Evolutionary conservation across 73 alveolate species (phyloP).

Genomic region (Paramecium primaurelia): DNA sequence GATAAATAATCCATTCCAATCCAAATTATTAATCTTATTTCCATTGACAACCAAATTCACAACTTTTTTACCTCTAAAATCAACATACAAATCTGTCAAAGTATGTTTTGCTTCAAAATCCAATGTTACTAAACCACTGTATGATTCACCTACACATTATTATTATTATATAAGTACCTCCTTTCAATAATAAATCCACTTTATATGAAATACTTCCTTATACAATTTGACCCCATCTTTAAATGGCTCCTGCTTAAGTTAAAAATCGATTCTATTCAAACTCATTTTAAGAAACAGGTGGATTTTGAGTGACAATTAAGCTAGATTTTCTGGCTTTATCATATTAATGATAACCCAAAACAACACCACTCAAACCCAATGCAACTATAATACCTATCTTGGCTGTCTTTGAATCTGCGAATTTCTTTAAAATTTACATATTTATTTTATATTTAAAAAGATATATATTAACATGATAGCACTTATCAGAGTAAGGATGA

Average conservation of each 20-base stretch:
- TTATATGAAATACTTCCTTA: conserved; percentile 43
- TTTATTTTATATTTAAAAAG: neutral
- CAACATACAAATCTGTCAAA: conserved; percentile 53
- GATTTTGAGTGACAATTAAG: neutral
- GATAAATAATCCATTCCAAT: conserved; percentile 62
- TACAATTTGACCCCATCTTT: conserved; percentile 30
- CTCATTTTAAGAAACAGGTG: neutral
- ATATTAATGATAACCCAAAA: neutral
- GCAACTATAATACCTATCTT: neutral
- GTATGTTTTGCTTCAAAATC: neutral
- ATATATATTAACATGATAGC: neutral
- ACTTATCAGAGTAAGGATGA: conserved; percentile 49
- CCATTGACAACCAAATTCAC: conserved; percentile 65
- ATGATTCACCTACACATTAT: neutral
- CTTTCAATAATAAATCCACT: conserved; percentile 23
- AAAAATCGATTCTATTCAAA: conserved; percentile 39
- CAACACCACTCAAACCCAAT: neutral
- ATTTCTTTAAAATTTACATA: conserved; percentile 1
- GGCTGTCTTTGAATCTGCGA: neutral
- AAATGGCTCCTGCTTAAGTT: conserved; percentile 15
- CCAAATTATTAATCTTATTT: conserved; percentile 23
- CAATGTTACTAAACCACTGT: conserved; percentile 37
- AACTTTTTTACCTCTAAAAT: conserved; percentile 74
- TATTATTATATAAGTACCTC: neutral
- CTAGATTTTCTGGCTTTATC: neutral